phyloP scores from a whole-genome alignment of 2,329 filamentous ascomycete genomes.

The Colletotrichum musicola region DNA sequence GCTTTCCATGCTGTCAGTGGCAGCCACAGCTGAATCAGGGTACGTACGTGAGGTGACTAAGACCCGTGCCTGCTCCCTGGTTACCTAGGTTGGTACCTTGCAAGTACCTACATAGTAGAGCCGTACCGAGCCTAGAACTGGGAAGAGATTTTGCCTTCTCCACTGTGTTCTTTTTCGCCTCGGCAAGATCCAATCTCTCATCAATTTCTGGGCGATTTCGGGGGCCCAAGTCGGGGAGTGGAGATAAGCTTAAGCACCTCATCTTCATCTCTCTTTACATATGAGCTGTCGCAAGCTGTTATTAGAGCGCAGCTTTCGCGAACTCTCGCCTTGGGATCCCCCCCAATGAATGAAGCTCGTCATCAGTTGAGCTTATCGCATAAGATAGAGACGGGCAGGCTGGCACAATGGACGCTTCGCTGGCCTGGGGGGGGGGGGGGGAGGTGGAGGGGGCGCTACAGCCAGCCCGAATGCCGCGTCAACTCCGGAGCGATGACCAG shows the following conservation, averaged over 20 bases:
- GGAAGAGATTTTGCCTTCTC: background rate
- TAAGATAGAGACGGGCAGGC: background rate
- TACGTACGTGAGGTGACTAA: conserved; percentile 4
- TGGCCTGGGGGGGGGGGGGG: too few species aligned
- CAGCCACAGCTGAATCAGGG: background rate
- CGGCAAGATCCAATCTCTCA: conserved; percentile 19
- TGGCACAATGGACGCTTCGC: background rate
- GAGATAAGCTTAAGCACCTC: conserved; percentile 33
- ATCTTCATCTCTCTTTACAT: conserved; percentile 30
- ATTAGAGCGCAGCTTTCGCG: background rate
- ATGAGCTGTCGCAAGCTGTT: conserved; percentile 23
- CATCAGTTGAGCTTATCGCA: background rate
- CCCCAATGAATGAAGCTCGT: background rate
- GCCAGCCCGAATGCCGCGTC: conserved; percentile 20
- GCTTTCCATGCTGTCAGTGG: background rate
- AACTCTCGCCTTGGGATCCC: background rate
- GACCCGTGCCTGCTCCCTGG: background rate
- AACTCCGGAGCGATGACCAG: conserved; percentile 29
- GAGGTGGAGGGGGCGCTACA: background rate
- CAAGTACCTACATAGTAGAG: too few species aligned
- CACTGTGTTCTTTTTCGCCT: background rate
- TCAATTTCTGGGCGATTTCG: conserved; percentile 22
- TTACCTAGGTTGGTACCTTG: too few species aligned
- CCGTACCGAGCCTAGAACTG: too few species aligned
- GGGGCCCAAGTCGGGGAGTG: conserved; percentile 26